These are phyloP conservation scores for Macrolepiota dolichaula DNA, from an alignment of 768 basidiomycete genomes.

Conservation along the genomic window DNA sequence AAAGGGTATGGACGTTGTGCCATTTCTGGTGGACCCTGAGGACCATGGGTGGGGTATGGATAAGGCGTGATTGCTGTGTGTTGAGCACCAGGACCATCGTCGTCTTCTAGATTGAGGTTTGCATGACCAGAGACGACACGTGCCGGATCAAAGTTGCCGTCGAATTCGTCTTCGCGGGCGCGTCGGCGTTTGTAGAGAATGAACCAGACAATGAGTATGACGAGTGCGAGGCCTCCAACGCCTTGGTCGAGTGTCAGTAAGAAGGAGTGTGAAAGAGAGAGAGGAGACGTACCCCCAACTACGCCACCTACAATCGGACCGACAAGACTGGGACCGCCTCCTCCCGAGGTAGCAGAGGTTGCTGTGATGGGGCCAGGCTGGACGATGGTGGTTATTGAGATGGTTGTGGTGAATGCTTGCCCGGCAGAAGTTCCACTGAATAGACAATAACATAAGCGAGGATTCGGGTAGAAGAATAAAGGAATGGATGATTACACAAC, in stretches of 20 bases:
- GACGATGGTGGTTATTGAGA: constrained; percentile 23
- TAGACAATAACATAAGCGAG: background rate
- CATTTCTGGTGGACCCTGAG: background rate
- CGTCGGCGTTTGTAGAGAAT: constrained; percentile 24
- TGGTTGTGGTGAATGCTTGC: constrained; percentile 23
- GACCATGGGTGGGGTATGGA: background rate
- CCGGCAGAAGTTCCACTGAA: constrained; percentile 22
- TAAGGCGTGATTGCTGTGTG: background rate
- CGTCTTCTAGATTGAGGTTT: constrained; percentile 1
- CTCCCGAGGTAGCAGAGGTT: background rate
- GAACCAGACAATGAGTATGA: constrained; percentile 22
- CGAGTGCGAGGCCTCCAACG: constrained; percentile 22
- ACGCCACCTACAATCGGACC: constrained; percentile 50
- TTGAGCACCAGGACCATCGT: background rate
- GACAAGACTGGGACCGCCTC: constrained; percentile 19
- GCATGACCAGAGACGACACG: constrained; percentile 2
- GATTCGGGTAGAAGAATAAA: background rate
- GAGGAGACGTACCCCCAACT: constrained; percentile 37
- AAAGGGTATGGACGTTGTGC: background rate
- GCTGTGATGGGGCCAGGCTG: constrained; percentile 21
- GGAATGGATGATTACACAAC: constrained; percentile 7
- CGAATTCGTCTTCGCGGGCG: constrained; percentile 25
- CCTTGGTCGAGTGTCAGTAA: constrained; percentile 18
- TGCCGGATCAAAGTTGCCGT: constrained; percentile 40
- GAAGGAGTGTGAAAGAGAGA: background rate